phyloP scores from a whole-genome alignment of 2,329 filamentous ascomycete species.

The Claviceps quebecensis region DNA sequence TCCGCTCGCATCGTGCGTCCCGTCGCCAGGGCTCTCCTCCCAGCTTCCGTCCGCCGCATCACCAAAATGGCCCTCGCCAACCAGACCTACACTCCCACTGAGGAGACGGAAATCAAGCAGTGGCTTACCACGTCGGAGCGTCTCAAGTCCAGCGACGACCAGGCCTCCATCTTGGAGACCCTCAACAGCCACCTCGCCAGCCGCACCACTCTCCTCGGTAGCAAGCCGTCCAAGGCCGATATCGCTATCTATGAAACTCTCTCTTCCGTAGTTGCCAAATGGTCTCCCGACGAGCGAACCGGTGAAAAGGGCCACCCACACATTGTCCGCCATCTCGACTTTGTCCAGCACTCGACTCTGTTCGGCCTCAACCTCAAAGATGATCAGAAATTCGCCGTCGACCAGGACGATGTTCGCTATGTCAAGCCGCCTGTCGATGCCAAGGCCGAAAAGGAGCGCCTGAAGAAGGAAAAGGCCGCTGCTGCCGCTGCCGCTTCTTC shows the following conservation, averaged over 20 bases:
- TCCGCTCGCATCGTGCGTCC: conserved; percentile 25
- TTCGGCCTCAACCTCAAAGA: conserved; percentile 56
- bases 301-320: conserved; percentile 81
- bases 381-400: conserved; percentile 62
- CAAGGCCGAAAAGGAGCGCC: conserved; percentile 89
- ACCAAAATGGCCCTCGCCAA: conserved; percentile 53
- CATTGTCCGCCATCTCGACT: conserved; percentile 83
- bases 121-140: conserved; percentile 71
- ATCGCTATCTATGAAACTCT: conserved; percentile 70
- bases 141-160: conserved; percentile 42
- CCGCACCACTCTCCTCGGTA: conserved; percentile 77
- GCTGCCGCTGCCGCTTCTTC: conserved; percentile 43
- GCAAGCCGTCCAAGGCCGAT: conserved; percentile 80
- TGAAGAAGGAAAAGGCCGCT: conserved; percentile 90
- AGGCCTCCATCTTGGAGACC: conserved; percentile 56
- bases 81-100: conserved; percentile 59
- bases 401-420: conserved; percentile 68
- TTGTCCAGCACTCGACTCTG: conserved; percentile 79
- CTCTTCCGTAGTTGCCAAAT: conserved; percentile 60
- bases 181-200: conserved; percentile 80
- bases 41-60: conserved; percentile 14
- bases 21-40: conserved; percentile 22
- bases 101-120: conserved; percentile 78
- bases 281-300: conserved; percentile 76
- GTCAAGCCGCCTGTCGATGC: conserved; percentile 80